Conservation (phyloP, 495 filamentous ascomycete species). For the Bathelium albidoporum region DNA sequence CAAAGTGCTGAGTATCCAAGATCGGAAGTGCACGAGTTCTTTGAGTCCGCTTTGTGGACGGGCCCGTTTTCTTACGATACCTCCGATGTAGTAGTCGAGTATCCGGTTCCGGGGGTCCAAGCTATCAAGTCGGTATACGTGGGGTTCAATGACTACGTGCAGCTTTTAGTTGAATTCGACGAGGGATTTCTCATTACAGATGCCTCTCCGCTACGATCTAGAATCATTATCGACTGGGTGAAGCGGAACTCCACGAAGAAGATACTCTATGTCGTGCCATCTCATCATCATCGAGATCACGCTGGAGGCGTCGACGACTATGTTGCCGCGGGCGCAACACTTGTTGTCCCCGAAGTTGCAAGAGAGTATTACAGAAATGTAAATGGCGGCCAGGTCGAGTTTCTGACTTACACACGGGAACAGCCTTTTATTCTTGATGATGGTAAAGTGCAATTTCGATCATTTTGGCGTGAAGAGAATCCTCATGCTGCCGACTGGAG, state of each 20-base stretch:
- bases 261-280: constrained; percentile 10
- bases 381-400: constrained; percentile 10
- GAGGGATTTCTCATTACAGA: constrained; percentile 7
- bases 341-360: constrained; percentile 14
- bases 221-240: constrained; percentile 2
- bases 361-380: constrained; percentile 12
- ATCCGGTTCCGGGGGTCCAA: not conserved
- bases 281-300: constrained; percentile 17
- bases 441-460: constrained; percentile 12
- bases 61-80: constrained; percentile 4
- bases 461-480: constrained; percentile 12
- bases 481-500: constrained; percentile 15
- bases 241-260: constrained; percentile 6
- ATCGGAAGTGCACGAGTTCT: constrained; percentile 8
- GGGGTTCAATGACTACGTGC: not conserved
- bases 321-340: constrained; percentile 13
- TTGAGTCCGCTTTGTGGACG: not conserved
- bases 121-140: not conserved
- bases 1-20: not conserved
- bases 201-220: not conserved
- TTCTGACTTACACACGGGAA: constrained; percentile 11
- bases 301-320: constrained; percentile 13
- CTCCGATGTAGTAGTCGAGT: not conserved
- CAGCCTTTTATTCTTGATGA: constrained; percentile 11
- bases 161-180: constrained; percentile 5